Evolutionary conservation across 768 basidiomycete species (phyloP).

Genomic region (Hortiboletus campestris): DNA sequence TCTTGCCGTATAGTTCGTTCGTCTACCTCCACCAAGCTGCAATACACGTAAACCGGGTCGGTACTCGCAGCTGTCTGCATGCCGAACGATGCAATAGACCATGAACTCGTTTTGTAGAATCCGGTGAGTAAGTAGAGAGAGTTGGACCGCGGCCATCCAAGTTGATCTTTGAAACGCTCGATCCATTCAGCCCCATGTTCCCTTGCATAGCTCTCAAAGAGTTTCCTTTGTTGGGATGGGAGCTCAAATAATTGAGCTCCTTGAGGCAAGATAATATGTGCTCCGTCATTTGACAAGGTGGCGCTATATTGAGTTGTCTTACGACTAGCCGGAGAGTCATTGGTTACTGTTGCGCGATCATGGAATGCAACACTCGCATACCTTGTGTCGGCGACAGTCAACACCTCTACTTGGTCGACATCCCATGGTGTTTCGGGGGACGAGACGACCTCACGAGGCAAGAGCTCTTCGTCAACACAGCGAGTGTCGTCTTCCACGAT

Average conservation of each 20-base stretch:
- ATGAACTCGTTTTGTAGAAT: neutral
- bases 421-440: neutral
- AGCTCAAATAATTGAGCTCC: neutral
- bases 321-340: neutral
- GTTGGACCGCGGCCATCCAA: neutral
- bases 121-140: neutral
- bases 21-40: neutral
- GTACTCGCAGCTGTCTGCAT: neutral
- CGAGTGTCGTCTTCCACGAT: neutral
- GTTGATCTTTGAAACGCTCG: neutral
- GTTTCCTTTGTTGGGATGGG: neutral
- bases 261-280: neutral
- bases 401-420: neutral
- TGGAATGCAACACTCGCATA: too few species aligned
- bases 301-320: neutral
- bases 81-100: neutral
- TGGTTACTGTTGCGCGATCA: neutral
- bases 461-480: neutral
- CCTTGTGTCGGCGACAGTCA: neutral
- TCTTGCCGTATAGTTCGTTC: neutral
- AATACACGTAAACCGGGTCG: neutral
- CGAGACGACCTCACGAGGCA: neutral
- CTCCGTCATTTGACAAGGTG: neutral
- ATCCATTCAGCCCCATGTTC: neutral
- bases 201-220: neutral